phyloP scores from a whole-genome alignment of 2,329 filamentous ascomycete species.

The Berkeleyomyces basicola region DNA sequence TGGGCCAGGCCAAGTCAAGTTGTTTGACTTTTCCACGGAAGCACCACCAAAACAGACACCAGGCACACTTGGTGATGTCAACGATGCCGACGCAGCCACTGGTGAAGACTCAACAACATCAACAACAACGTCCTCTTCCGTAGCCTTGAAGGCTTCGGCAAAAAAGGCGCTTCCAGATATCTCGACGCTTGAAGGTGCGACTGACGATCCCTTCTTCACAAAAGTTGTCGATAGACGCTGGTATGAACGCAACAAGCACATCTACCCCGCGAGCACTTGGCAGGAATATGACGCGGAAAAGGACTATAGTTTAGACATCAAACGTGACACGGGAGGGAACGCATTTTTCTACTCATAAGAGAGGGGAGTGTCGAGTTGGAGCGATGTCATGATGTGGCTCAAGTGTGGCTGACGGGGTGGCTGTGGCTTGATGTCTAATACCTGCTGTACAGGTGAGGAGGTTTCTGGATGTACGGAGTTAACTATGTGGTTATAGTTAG shows the following conservation, averaged over 20 bases:
- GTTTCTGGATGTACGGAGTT: too few species aligned
- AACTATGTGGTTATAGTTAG: too few species aligned
- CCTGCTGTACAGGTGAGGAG: too few species aligned
- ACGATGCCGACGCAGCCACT: constrained; percentile 17
- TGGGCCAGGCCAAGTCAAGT: constrained; percentile 50
- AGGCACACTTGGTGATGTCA: background rate
- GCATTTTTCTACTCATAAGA: constrained; percentile 64
- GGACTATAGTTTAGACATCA: constrained; percentile 61
- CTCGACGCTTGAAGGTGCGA: constrained; percentile 51
- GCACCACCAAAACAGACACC: constrained; percentile 20
- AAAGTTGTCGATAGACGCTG: constrained; percentile 93
- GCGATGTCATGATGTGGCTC: background rate
- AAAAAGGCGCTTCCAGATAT: constrained; percentile 29
- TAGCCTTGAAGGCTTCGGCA: constrained; percentile 24
- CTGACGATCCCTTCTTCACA: constrained; percentile 63
- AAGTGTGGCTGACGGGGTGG: background rate
- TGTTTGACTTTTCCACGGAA: constrained; percentile 60
- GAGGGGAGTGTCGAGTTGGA: background rate
- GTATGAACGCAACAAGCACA: constrained; percentile 97
- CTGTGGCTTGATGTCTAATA: too few species aligned
- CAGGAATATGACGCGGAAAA: constrained; percentile 83
- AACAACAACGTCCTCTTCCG: constrained; percentile 17
- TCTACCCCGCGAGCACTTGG: constrained; percentile 92
- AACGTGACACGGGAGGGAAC: constrained; percentile 77
- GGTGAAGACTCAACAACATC: background rate